Evolutionary conservation across 768 basidiomycete species (phyloP).

Genomic region (Leucogyrophana mollusca): DNA sequence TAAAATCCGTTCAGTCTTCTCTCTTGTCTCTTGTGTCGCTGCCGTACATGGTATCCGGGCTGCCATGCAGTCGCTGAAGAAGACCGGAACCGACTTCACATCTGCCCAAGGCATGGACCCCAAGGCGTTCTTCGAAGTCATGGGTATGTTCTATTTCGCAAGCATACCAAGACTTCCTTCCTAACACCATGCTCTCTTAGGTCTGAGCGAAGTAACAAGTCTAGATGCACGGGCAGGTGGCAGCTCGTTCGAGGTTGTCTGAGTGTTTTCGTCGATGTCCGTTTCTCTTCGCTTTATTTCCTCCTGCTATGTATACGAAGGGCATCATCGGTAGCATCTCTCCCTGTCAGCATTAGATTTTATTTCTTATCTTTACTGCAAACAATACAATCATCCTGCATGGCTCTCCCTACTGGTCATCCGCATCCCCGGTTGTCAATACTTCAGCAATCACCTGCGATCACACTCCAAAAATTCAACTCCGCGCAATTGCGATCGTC

Average conservation of each 20-base stretch:
- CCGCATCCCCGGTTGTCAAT: background rate
- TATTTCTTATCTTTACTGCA: slow-evolving; percentile 18
- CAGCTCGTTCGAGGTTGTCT: slow-evolving; percentile 53
- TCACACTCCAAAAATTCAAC: background rate
- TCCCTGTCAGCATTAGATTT: slow-evolving; percentile 19
- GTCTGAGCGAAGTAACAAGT: slow-evolving; percentile 51
- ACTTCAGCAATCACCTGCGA: too few relatives aligned
- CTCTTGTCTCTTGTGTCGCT: slow-evolving; percentile 72
- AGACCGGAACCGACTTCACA: slow-evolving; percentile 72
- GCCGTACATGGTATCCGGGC: slow-evolving; percentile 75
- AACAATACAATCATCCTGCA: slow-evolving; percentile 12
- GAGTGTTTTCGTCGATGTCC: slow-evolving; percentile 5
- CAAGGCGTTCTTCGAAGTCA: slow-evolving; percentile 73
- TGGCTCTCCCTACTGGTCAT: background rate
- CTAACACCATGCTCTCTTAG: slow-evolving; percentile 22
- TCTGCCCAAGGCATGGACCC: slow-evolving; percentile 71
- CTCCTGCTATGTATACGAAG: slow-evolving; percentile 14
- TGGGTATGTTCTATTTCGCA: slow-evolving; percentile 47
- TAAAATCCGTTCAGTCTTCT: slow-evolving; percentile 52
- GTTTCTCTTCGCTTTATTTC: background rate
- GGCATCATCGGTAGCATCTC: slow-evolving; percentile 11
- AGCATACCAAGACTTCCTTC: background rate
- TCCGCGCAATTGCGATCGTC: background rate
- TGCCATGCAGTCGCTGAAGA: slow-evolving; percentile 74
- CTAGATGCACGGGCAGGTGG: slow-evolving; percentile 61